Conservation (phyloP, 2,329 filamentous ascomycete species). For the Botrytis porri region DNA sequence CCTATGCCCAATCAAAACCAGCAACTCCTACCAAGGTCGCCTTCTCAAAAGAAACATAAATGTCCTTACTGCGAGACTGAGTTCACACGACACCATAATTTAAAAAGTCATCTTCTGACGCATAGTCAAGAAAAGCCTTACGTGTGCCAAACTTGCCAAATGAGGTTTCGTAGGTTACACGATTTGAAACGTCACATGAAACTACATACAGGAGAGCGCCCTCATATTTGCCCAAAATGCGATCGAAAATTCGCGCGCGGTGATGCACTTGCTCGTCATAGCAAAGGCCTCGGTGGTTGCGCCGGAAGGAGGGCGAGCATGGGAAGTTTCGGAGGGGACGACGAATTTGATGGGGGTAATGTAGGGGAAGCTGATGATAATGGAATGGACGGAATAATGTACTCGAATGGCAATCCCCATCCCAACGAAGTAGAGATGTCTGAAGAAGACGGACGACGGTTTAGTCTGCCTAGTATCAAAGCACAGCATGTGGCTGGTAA, state of each 20-base stretch:
- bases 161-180: conserved; percentile 87
- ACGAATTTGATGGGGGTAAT: conserved; percentile 61
- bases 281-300: conserved; percentile 92
- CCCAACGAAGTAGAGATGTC: conserved; percentile 59
- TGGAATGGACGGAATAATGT: conserved; percentile 55
- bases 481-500: conserved; percentile 61
- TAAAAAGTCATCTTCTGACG: conserved; percentile 94
- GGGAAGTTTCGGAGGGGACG: conserved; percentile 76
- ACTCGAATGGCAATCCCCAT: conserved; percentile 45
- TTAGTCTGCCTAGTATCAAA: conserved; percentile 74
- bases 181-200: conserved; percentile 96
- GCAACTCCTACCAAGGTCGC: conserved; percentile 59
- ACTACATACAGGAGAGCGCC: conserved; percentile 92
- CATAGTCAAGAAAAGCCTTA: conserved; percentile 99
- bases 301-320: conserved; percentile 86
- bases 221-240: conserved; percentile 92
- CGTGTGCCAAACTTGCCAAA: conserved; percentile 87
- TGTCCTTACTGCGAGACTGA: conserved; percentile 96
- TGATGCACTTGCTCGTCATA: conserved; percentile 90
- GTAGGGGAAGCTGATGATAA: conserved; percentile 54
- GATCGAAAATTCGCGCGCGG: conserved; percentile 92
- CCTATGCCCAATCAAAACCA: conserved; percentile 50
- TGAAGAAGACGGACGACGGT: conserved; percentile 58
- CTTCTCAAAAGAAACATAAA: conserved; percentile 85
- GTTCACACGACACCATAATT: conserved; percentile 94